phyloP scores from a whole-genome alignment of 306 rosid genomes.

The Cotoneaster glaucophyllus region DNA sequence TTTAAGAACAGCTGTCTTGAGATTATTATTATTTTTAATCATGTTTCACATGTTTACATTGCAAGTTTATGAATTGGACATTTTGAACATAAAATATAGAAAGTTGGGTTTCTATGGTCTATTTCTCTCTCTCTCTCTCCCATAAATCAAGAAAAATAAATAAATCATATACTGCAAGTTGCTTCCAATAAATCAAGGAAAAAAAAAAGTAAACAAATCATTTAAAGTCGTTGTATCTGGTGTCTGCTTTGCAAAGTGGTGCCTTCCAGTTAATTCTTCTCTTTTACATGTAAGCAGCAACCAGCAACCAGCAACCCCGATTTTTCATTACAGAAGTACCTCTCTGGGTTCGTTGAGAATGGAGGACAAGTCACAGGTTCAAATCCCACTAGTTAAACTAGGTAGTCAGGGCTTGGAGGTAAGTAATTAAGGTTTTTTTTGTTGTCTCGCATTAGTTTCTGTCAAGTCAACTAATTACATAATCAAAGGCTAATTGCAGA shows the following conservation, averaged over 20 bases:
- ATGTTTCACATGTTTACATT: no score
- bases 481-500: neutral
- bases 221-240: neutral
- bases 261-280: neutral
- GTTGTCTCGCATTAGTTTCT: neutral
- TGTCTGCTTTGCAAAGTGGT: neutral
- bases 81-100: no score
- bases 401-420: constrained; percentile 81
- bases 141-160: no score
- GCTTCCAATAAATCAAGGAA: neutral
- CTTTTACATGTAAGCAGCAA: no score
- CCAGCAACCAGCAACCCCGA: no score
- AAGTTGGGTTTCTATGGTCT: no score
- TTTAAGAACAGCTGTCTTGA: no score
- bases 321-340: neutral
- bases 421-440: neutral
- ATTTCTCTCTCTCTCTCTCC: no score
- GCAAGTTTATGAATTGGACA: no score
- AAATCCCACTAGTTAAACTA: constrained; percentile 55
- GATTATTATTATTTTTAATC: no score
- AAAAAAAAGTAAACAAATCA: neutral
- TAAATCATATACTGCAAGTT: neutral
- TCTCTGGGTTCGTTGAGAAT: constrained; percentile 19
- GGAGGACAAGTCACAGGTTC: constrained; percentile 30
- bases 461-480: neutral